Evolutionary conservation across 768 basidiomycete genomes (phyloP).

Genomic region (Suillus sp.): DNA sequence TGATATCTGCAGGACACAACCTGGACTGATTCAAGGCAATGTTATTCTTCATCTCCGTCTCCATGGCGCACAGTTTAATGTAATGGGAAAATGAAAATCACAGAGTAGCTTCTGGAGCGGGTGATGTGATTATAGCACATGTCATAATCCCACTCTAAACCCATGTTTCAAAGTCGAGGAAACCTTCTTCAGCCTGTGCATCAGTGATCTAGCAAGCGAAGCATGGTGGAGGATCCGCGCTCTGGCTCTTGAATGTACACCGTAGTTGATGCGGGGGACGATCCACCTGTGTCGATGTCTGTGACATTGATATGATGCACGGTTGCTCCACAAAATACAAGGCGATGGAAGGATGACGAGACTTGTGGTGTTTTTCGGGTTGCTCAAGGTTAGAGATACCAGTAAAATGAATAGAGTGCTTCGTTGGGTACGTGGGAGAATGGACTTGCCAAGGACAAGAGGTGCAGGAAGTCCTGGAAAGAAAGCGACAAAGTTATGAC

Average conservation of each 20-base stretch:
- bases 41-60: not conserved
- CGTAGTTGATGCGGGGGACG: not conserved
- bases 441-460: no score
- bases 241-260: not conserved
- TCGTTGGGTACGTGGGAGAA: not conserved
- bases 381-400: not conserved
- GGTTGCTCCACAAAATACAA: no score
- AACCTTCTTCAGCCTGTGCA: not conserved
- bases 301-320: not conserved
- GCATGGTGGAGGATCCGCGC: not conserved
- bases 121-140: slow-evolving; percentile 9
- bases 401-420: not conserved
- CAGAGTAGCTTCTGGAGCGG: not conserved
- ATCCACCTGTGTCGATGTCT: not conserved
- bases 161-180: slow-evolving; percentile 9
- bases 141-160: not conserved
- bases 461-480: no score
- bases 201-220: not conserved
- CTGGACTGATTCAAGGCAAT: slow-evolving; percentile 1
- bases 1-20: not conserved
- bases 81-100: slow-evolving; percentile 1
- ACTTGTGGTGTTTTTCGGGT: not conserved
- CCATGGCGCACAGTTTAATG: not conserved
- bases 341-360: no score
- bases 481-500: not conserved